These are phyloP conservation scores for Penicillium steckii DNA, from an alignment of 495 filamentous ascomycete genomes.

Conservation along the genomic window DNA sequence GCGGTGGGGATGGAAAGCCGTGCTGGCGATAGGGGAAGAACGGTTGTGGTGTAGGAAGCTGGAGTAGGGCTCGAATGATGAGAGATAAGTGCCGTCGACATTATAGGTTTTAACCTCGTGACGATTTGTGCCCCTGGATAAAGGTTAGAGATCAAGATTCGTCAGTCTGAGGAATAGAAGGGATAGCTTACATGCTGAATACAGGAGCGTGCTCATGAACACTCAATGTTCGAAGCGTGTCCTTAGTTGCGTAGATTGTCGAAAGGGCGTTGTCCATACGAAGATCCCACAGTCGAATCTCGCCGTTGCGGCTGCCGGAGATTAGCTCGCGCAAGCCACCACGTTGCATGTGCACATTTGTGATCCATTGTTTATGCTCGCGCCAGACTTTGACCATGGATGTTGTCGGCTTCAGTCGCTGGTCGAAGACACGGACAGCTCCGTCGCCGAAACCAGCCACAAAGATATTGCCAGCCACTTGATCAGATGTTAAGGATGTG, in stretches of 20 bases:
- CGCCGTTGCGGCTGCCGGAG: conserved; percentile 82
- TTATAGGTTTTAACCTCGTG: conserved; percentile 92
- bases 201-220: conserved; percentile 97
- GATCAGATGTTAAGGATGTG: conserved; percentile 91
- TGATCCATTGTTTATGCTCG: conserved; percentile 91
- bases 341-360: conserved; percentile 94
- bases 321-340: conserved; percentile 89
- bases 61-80: conserved; percentile 81
- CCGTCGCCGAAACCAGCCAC: conserved; percentile 96
- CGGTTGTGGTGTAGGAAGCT: conserved; percentile 80
- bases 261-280: conserved; percentile 73
- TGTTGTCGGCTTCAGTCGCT: conserved; percentile 73
- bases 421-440: conserved; percentile 93
- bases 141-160: conserved; percentile 9
- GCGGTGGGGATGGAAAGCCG: conserved; percentile 93
- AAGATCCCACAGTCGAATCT: conserved; percentile 96
- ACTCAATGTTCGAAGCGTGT: conserved; percentile 78
- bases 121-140: conserved; percentile 74
- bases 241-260: conserved; percentile 71
- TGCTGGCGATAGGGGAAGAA: conserved; percentile 76
- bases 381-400: conserved; percentile 96
- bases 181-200: conserved; percentile 79
- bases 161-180: neutral
- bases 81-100: conserved; percentile 72
- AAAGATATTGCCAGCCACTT: conserved; percentile 94